Evolutionary conservation across 1,139 yeast genomes (phyloP), one percentile per base, ranked within the genome.

Genomic region (Suhomyces bribrorum): DNA sequence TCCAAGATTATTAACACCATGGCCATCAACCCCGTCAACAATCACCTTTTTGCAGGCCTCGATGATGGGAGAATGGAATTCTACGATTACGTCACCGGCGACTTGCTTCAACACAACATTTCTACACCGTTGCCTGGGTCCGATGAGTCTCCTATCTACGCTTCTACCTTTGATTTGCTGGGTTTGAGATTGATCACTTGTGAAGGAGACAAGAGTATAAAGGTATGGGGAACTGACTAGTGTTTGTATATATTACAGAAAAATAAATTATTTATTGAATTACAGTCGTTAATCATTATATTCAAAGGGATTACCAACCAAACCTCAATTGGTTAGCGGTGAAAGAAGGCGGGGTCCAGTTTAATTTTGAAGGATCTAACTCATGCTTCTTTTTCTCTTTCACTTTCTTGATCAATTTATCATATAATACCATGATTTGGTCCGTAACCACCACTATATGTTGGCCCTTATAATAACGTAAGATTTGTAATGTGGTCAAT

Each of bases 291-390:
- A 36, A 26, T 35, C 40, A 26, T 36, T 26, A 36, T 27, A 27
- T 6, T 3, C 15, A 11, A 13, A 27, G 9, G 11, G 7, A 32
- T 48, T 66, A 90, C 96, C 97, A 90, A 3, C 97, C 97, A 63
- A 92, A 92, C 51, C 97, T 75, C 54, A 92, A 69, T 68, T 92
- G 97, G 40, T 95, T 90, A 14, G 97, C 96, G 1, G 97, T 90
- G 59, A 92, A 92, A 15, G 86, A 83, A 0, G 99, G 99, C 5
- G 98, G 97, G 46, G 86, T 86, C 99, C 99, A 92, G 25, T 74
- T 70, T 43, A 92, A 69, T 52, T 77, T 79, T 4, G 72, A 62
- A 0, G 96, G 83, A 51, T 86, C 90, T 44, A 92, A 75, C 41
- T 81, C 77, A 54, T 87, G 92, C 52, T 84, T 80, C 62, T 87